Evolutionary conservation across 768 basidiomycete species (phyloP).

Genomic region (Leccinum barrowsii): DNA sequence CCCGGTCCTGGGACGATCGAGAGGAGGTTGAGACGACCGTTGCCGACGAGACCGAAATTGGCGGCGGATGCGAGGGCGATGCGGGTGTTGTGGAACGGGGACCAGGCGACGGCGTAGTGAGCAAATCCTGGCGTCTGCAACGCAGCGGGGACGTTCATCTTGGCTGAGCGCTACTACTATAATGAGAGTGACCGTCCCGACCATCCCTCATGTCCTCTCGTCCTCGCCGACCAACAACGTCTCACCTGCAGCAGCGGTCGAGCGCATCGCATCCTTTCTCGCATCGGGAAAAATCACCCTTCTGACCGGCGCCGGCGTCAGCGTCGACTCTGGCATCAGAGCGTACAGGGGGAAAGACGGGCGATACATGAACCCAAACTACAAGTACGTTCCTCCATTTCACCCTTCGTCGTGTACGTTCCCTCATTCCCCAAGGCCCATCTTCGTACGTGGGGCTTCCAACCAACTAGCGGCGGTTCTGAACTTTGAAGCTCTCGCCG

Average conservation of each 20-base stretch:
- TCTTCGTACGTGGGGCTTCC: conserved; percentile 40
- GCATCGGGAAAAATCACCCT: conserved; percentile 66
- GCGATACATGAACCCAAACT: conserved; percentile 86
- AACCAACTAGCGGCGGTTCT: neutral
- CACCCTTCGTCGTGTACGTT: neutral
- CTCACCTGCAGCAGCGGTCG: conserved; percentile 35
- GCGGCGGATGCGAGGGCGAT: conserved; percentile 81
- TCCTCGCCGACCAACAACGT: conserved; percentile 35
- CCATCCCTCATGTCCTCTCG: conserved; percentile 58
- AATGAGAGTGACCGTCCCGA: conserved; percentile 81
- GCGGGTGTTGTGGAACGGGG: conserved; percentile 74
- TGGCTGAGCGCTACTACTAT: neutral
- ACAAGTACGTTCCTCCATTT: conserved; percentile 50
- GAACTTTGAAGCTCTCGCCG: conserved; percentile 7
- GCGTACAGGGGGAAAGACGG: conserved; percentile 90
- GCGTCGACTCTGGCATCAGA: conserved; percentile 92
- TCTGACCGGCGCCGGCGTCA: conserved; percentile 90
- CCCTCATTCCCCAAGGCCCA: conserved; percentile 41
- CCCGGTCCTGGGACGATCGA: conserved; percentile 49
- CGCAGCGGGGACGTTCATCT: conserved; percentile 45
- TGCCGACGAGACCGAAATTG: conserved; percentile 94
- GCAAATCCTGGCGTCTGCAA: conserved; percentile 80
- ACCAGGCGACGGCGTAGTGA: conserved; percentile 80
- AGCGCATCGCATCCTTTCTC: conserved; percentile 64
- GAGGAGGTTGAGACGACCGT: conserved; percentile 78